Evolutionary conservation across 2,329 filamentous ascomycete genomes (phyloP).

Genomic region (Fusarium bactridioides): DNA sequence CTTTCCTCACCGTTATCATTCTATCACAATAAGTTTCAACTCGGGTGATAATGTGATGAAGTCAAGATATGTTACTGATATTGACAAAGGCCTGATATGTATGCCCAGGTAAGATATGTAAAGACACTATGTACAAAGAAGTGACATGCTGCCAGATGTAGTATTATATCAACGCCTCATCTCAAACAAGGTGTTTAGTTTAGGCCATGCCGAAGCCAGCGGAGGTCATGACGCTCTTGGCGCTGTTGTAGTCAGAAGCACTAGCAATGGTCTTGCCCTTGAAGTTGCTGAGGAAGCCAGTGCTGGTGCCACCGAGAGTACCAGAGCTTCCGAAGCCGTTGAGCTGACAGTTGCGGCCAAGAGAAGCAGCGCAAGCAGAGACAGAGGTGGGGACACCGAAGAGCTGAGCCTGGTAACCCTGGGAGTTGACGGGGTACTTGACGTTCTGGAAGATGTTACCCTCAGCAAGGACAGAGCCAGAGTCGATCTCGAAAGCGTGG

Average conservation of each 20-base stretch:
- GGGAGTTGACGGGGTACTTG: constrained; percentile 49
- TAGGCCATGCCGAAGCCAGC: constrained; percentile 58
- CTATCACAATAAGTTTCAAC: neutral
- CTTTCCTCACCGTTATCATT: neutral
- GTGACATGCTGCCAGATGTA: constrained; percentile 1
- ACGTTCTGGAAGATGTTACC: constrained; percentile 67
- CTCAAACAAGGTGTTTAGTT: constrained; percentile 29
- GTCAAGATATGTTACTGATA: constrained; percentile 13
- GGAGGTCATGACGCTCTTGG: constrained; percentile 48
- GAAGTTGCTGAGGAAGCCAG: constrained; percentile 59
- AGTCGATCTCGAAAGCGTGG: constrained; percentile 65
- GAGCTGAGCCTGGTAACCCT: constrained; percentile 43
- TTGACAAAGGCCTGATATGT: constrained; percentile 13
- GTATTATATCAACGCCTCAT: neutral
- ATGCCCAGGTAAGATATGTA: constrained; percentile 1
- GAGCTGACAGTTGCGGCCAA: constrained; percentile 59
- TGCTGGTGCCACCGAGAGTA: constrained; percentile 51
- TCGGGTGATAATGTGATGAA: neutral
- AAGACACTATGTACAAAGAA: constrained; percentile 32
- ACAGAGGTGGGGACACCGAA: constrained; percentile 45
- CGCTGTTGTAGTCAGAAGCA: constrained; percentile 48
- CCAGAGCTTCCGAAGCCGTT: constrained; percentile 58
- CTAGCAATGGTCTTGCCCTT: constrained; percentile 60
- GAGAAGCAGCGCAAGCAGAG: constrained; percentile 51
- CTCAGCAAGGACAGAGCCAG: constrained; percentile 59